Evolutionary conservation across 2,329 filamentous ascomycete genomes (phyloP), one percentile per base, ranked within the genome.

Genomic region (Camillea tinctor): DNA sequence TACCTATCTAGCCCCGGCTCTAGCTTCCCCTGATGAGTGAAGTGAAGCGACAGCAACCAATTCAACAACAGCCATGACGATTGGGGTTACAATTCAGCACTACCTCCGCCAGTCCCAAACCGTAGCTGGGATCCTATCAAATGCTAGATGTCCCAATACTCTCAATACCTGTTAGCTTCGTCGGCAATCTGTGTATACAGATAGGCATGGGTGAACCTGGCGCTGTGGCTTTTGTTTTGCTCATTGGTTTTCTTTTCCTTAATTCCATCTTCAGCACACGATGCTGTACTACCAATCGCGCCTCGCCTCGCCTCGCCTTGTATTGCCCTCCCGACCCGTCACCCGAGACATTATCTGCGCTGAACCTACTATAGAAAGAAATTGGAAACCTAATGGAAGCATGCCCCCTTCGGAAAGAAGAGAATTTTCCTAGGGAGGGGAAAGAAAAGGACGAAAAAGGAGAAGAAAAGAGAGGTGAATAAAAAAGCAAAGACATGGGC

Each of bases 231-330:
- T 5, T 44, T 44, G 6, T 17, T 17, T 44, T 44, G 36, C 15
- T 30, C 26, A 6, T 15, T 3, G 36, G 36, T 2, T 44, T 44
- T 44, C n/a, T 11, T 44, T n/a, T 44, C 15, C 36, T 40, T 40
- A n/a, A 44, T 44, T 44, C 13, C 11, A 44, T 44, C 36, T 44
- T 44, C 36, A 44, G 36, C 36, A 44, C 36, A 44, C 6, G 26
- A 7, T 30, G 26, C 11, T 44, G 36, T 44, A 44, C 52, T 17
- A 26, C 57, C 30, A 54, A 56, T 11, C 17, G 17, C 36, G 58
- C 53, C 59, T 56, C 56, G 23, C 56, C 57, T 62, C 54, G 56
- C 58, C 56, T 59, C 49, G 30, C 55, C 52, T 60, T 55, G 49
- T 52, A 56, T 60, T 50, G 44, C 26, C 57, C 48, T 44, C 36